A percentile compares a stretch with the other conserved stretches of the same genome.
These are phyloP conservation scores for Coemansia sp. DNA, from an alignment of 192 early-diverging fungal species.

Conservation along the genomic window DNA sequence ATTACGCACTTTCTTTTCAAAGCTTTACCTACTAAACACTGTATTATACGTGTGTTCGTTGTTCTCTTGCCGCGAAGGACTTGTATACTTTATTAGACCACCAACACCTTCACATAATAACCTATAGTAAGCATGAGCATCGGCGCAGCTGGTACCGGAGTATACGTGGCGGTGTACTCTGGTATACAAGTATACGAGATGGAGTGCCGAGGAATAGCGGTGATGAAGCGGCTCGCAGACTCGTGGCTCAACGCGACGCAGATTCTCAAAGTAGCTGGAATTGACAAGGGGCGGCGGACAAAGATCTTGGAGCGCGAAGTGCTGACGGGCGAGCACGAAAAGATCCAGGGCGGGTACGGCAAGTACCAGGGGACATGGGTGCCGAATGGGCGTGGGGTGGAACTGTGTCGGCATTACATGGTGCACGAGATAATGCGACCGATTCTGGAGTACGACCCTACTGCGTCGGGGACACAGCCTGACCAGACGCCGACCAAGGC, in stretches of 20 bases:
- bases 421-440: conserved; percentile 76
- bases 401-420: conserved; percentile 79
- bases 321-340: conserved; percentile 86
- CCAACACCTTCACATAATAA: background rate
- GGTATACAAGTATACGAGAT: conserved; percentile 96
- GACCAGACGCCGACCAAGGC: conserved; percentile 64
- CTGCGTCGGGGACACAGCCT: conserved; percentile 55
- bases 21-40: no score
- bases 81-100: background rate
- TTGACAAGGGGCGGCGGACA: conserved; percentile 91
- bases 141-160: conserved; percentile 21
- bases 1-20: no score
- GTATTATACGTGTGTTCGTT: background rate
- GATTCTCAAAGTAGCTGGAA: conserved; percentile 94
- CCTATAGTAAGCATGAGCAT: conserved; percentile 21
- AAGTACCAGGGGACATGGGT: conserved; percentile 98
- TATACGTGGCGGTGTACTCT: conserved; percentile 92
- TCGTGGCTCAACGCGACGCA: conserved; percentile 97
- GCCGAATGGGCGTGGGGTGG: conserved; percentile 81
- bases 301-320: conserved; percentile 94
- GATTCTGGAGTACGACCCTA: conserved; percentile 78
- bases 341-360: conserved; percentile 98
- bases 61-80: background rate
- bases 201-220: conserved; percentile 74
- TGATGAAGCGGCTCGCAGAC: conserved; percentile 82